Conservation (phyloP, 2,329 filamentous ascomycete species). For the Phaeomoniella chlamydospora region DNA sequence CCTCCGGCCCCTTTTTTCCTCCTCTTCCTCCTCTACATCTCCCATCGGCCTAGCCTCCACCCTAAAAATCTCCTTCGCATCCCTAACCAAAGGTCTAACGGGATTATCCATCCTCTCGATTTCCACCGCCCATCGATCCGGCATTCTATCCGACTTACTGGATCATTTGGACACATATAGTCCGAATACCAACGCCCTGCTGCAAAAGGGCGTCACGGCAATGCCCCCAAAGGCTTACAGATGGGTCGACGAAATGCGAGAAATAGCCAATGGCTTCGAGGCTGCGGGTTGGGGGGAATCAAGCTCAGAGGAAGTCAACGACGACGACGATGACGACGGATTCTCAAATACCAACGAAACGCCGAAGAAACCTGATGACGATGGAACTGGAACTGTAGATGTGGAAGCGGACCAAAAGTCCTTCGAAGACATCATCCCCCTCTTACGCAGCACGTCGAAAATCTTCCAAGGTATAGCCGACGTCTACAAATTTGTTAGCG, state of each 20-base stretch:
- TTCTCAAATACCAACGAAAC: constrained; percentile 6
- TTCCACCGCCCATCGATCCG: constrained; percentile 48
- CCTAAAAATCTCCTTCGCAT: constrained; percentile 53
- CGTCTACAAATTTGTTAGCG: constrained; percentile 35
- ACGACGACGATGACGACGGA: constrained; percentile 11
- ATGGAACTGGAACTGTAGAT: not conserved
- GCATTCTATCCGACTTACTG: constrained; percentile 45
- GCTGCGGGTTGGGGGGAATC: constrained; percentile 49
- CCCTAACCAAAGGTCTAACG: constrained; percentile 48
- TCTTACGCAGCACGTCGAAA: constrained; percentile 1
- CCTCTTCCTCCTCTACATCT: constrained; percentile 43
- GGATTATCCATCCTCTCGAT: constrained; percentile 58
- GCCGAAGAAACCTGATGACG: constrained; percentile 1
- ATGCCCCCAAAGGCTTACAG: constrained; percentile 66
- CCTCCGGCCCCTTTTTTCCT: constrained; percentile 31
- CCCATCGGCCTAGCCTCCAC: constrained; percentile 41
- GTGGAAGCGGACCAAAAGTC: not conserved
- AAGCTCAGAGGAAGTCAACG: constrained; percentile 20
- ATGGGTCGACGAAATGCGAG: constrained; percentile 65
- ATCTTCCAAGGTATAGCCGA: constrained; percentile 21
- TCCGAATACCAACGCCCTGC: constrained; percentile 31
- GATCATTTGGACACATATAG: constrained; percentile 37
- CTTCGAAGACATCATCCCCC: not conserved
- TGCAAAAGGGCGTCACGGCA: constrained; percentile 35
- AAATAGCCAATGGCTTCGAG: constrained; percentile 55